A percentile compares a stretch with the other conserved stretches of the same genome.
Evolutionary conservation across 75 land plant genomes (phyloP).

Genomic region (Pseudotsuga menziesii): DNA sequence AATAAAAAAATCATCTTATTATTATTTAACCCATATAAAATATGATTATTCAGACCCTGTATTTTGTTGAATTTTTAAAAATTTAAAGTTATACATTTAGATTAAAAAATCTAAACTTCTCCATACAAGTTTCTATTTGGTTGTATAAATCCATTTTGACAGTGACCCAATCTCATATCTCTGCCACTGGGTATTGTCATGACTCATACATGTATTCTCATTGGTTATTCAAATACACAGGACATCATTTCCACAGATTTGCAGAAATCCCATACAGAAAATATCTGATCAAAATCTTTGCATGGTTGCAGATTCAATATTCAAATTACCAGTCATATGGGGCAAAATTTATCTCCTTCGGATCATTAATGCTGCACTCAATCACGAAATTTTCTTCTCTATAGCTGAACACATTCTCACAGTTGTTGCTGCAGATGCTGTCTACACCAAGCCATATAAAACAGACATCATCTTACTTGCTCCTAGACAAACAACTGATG

Average conservation of each 20-base stretch:
- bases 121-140: too few species aligned
- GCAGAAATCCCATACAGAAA: background rate
- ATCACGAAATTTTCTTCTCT: conserved; percentile 17
- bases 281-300: background rate
- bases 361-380: conserved; percentile 17
- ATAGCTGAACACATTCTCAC: conserved; percentile 34
- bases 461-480: conserved; percentile 12
- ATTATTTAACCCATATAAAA: too few species aligned
- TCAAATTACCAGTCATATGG: background rate
- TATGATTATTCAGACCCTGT: too few species aligned
- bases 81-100: too few species aligned
- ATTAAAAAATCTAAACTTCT: too few species aligned
- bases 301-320: conserved; percentile 5
- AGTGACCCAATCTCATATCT: too few species aligned
- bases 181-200: too few species aligned
- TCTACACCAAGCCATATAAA: conserved; percentile 25
- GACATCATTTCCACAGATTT: background rate
- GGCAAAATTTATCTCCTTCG: conserved; percentile 22
- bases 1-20: too few species aligned
- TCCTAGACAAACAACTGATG: conserved; percentile 37
- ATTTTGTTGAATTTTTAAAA: too few species aligned
- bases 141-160: too few species aligned
- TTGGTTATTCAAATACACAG: background rate
- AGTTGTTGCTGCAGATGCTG: conserved; percentile 30
- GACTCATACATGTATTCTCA: too few species aligned